Base-by-base conservation (phyloP, 106 monocot species). In the Dioscorea alata region DNA sequence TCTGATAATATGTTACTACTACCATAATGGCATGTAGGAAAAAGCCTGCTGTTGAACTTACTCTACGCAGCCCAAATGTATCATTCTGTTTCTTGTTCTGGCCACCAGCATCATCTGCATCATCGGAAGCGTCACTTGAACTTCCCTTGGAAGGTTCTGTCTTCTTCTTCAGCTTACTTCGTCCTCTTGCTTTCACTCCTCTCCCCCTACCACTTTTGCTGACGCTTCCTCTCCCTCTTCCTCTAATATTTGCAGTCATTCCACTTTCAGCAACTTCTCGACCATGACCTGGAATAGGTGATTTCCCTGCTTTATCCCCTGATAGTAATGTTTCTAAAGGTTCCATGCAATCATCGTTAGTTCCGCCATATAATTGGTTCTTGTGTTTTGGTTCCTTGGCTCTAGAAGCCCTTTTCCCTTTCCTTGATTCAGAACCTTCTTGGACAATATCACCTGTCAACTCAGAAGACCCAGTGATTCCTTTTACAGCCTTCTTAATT, bases 401-500 rank as follows among this genome's bases (percentile, higher is more conserved):
- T 18, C 33, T 23, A 33, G 63, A 19, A 65, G 14, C 18, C 50
- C 56, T 69, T 66, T 71, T 64, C 48, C 66, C 71, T 42, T 61
- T 76, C 60, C 61, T 34, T 28, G 67, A 68, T 42, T 48, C 61
- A 31, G 58, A 54, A 4, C 32, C 49, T 6, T 74, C 80, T 59
- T 69, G 64, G 15, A 13, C 71, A 71, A 63, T 56, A 59, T 78
- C 87, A 69, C 62, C 73, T 57, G 52, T 63, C 58, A 92, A 73
- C 24, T 76, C 89, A 22, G 66, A 25, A 66, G 88, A 74, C 28
- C 92, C 86, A 56, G 86, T 85, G 60, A 97, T 97, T 70, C 96
- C 96, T 76, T 92, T 92, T 14, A 97, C 66, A 33, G 96, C 96
- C 75, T 84, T 92, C 73, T 92, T 97, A 42, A 97, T 97, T 49